These are phyloP conservation scores for Intubia oerlemansii DNA, from an alignment of 2,329 filamentous ascomycete genomes.

Conservation along the genomic window DNA sequence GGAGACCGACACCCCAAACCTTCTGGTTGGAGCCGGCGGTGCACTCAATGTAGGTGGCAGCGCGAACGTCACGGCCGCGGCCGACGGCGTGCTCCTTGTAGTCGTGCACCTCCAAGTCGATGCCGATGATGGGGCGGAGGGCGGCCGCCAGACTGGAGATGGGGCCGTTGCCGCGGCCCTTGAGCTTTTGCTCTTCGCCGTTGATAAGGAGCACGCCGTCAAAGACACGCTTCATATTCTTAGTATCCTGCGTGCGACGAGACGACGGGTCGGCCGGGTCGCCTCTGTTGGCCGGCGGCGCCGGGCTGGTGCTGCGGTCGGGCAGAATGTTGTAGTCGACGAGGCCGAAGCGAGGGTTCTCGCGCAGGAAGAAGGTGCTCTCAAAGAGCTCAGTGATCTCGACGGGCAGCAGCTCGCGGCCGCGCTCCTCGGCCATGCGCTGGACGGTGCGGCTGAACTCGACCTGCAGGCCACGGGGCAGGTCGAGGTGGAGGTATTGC, in stretches of 20 bases:
- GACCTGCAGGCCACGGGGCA: constrained; percentile 79
- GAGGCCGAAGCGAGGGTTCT: constrained; percentile 66
- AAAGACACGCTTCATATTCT: constrained; percentile 63
- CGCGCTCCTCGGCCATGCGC: constrained; percentile 53
- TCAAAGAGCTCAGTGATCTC: constrained; percentile 86
- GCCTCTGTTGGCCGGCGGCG: constrained; percentile 36
- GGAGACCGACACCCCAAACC: constrained; percentile 81
- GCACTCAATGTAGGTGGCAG: constrained; percentile 90
- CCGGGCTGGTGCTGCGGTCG: constrained; percentile 59
- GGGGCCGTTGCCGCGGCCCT: constrained; percentile 70
- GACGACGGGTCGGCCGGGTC: too few relatives aligned
- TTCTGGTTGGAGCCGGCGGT: constrained; percentile 43
- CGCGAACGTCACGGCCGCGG: constrained; percentile 60
- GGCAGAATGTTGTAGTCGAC: constrained; percentile 82
- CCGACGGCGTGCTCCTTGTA: constrained; percentile 96
- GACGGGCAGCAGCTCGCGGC: constrained; percentile 60
- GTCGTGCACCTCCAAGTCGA: constrained; percentile 77
- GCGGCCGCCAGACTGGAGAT: constrained; percentile 77
- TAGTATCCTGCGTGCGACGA: constrained; percentile 50
- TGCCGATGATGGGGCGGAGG: constrained; percentile 45
- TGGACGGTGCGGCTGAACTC: constrained; percentile 83
- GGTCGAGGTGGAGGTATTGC: constrained; percentile 70
- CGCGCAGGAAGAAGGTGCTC: constrained; percentile 62
- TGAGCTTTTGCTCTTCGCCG: constrained; percentile 54
- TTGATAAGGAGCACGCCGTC: constrained; percentile 70